Evolutionary conservation across 2,329 filamentous ascomycete species (phyloP), one percentile per base, ranked within the genome.

Genomic region (Epichloe amarillans): DNA sequence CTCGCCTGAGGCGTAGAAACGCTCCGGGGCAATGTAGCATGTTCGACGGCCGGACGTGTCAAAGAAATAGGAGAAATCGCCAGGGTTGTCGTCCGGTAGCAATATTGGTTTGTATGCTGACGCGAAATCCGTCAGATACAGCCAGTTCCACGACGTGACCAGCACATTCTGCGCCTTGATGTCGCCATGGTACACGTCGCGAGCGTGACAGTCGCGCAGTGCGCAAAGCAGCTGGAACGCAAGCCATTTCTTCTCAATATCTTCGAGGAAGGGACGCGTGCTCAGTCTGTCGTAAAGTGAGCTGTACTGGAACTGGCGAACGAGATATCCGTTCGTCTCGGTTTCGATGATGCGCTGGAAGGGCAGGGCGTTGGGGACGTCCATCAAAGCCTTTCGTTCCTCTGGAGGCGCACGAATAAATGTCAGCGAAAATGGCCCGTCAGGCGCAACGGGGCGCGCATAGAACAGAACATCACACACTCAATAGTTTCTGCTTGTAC

Each of bases 131-230:
- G 90, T 84, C 38, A 98, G 76, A 64, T 97, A 98, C 2, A 98
- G 76, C 93, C 94, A 98, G 70, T 97, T 96, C 93, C 93, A 98
- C 6, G 93, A 97, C 0, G 93, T 98, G 47, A 98, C 91, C 46
- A 98, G 73, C 37, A 95, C 82, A 61, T 98, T 98, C 67, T 98
- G 91, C 1, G 91, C 93, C 73, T 98, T 98, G 72, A 98, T 97
- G 63, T 98, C 94, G 52, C 93, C 94, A 64, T 98, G 93, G 64
- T 90, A 97, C 48, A 98, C 76, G 60, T 94, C 87, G 45, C 85
- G 79, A 30, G 85, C 76, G 66, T 98, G 93, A 60, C 88, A 96
- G 67, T 98, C 94, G 51, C 90, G 83, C 52, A 98, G 73, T 3
- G 88, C 90, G 66, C 89, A 96, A 11, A 98, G 77, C 3, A 98